phyloP scores from a whole-genome alignment of 2,329 filamentous ascomycete genomes.

The Teratosphaeria epicoccoides region DNA sequence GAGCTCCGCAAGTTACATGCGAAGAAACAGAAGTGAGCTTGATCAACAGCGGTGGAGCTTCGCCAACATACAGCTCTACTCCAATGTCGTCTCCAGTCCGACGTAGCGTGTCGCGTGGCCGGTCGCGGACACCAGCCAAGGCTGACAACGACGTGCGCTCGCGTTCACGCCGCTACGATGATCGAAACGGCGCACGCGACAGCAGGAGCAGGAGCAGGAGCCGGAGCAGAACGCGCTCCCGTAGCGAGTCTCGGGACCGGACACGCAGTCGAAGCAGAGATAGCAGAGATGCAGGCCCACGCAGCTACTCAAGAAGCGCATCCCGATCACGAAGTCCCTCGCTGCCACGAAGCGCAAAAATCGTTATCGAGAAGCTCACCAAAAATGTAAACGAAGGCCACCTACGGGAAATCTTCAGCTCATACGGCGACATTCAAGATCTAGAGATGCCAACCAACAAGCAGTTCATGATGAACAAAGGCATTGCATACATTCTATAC shows the following conservation, averaged over 20 bases:
- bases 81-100: constrained; percentile 6
- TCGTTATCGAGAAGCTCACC: constrained; percentile 90
- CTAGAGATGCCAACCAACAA: constrained; percentile 84
- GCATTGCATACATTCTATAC: constrained; percentile 87
- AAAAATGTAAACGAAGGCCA: constrained; percentile 89
- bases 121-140: constrained; percentile 18
- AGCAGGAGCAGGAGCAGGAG: neutral
- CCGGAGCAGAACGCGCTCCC: constrained; percentile 22
- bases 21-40: neutral
- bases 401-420: constrained; percentile 81
- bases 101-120: constrained; percentile 32
- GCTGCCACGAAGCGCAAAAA: constrained; percentile 43
- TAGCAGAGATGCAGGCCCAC: neutral
- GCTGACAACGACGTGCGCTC: neutral
- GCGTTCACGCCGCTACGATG: neutral
- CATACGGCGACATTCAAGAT: constrained; percentile 75
- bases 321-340: constrained; percentile 11
- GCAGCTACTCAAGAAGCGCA: neutral
- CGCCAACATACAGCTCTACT: neutral
- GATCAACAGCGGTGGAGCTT: neutral
- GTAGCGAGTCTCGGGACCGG: constrained; percentile 11
- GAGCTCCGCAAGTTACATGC: neutral
- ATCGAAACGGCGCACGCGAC: neutral
- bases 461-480: constrained; percentile 76
- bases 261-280: constrained; percentile 1